phyloP scores from a whole-genome alignment of 495 filamentous ascomycete genomes.

The Cercophora scortea region DNA sequence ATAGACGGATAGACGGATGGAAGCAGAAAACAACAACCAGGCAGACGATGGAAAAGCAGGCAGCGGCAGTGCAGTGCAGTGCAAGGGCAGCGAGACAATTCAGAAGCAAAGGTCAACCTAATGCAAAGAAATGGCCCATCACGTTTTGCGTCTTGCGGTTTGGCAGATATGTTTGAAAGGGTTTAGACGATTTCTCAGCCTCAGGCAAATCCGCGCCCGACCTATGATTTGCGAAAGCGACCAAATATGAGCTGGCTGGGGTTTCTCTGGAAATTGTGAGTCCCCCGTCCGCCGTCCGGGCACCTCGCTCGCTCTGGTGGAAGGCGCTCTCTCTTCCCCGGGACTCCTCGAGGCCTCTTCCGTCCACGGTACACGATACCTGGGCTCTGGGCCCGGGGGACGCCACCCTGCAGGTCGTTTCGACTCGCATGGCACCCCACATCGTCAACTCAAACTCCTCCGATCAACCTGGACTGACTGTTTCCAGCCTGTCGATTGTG shows the following conservation, averaged over 20 bases:
- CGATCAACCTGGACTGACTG: no score
- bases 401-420: slow-evolving; percentile 1
- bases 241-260: slow-evolving; percentile 26
- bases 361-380: neutral
- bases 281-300: no score
- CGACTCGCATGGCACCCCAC: neutral
- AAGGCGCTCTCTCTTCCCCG: no score
- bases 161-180: slow-evolving; percentile 17
- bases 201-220: slow-evolving; percentile 14
- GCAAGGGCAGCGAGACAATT: neutral
- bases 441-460: neutral
- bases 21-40: no score
- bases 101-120: neutral
- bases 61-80: neutral
- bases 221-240: slow-evolving; percentile 20
- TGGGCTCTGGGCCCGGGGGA: neutral
- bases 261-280: slow-evolving; percentile 19
- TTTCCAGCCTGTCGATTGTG: slow-evolving; percentile 7
- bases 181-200: slow-evolving; percentile 23
- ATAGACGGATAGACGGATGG: no score
- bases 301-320: no score
- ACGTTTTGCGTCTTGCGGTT: neutral
- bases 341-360: no score
- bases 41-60: no score
- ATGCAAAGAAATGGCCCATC: neutral